Evolutionary conservation across 768 basidiomycete species (phyloP).

Genomic region (Tricholoma sp.): DNA sequence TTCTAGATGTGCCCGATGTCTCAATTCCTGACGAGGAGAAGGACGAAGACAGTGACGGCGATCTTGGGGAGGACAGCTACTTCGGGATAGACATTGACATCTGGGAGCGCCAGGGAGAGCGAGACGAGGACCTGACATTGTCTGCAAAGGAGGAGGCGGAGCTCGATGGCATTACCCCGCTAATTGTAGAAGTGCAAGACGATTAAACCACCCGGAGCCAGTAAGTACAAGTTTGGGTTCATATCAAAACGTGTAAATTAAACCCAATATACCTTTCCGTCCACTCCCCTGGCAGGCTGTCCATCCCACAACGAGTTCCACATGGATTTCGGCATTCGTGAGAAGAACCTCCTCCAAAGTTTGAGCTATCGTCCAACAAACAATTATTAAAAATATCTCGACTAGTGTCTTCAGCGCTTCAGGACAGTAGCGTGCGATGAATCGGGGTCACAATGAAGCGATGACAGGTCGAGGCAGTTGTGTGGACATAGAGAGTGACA

Average conservation of each 20-base stretch:
- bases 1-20: slow-evolving; percentile 11
- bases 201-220: neutral
- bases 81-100: slow-evolving; percentile 14
- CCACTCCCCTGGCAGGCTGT: too few relatives aligned
- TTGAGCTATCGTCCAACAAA: too few relatives aligned
- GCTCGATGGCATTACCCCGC: slow-evolving; percentile 11
- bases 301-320: too few relatives aligned
- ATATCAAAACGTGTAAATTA: too few relatives aligned
- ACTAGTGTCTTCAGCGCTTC: neutral
- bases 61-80: slow-evolving; percentile 13
- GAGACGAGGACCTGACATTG: slow-evolving; percentile 14
- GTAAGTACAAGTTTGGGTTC: too few relatives aligned
- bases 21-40: slow-evolving; percentile 8
- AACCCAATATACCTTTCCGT: too few relatives aligned
- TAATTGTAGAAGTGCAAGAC: slow-evolving; percentile 12
- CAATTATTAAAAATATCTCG: too few relatives aligned
- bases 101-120: slow-evolving; percentile 13
- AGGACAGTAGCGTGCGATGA: neutral
- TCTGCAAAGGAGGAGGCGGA: slow-evolving; percentile 10
- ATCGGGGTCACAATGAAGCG: neutral
- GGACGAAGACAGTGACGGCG: slow-evolving; percentile 10
- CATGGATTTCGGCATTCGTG: neutral
- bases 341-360: neutral
- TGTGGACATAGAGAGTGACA: neutral
- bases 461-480: neutral